Conservation (phyloP, 2,329 filamentous ascomycete genomes). For the Pseudofabraea citricarpa region DNA sequence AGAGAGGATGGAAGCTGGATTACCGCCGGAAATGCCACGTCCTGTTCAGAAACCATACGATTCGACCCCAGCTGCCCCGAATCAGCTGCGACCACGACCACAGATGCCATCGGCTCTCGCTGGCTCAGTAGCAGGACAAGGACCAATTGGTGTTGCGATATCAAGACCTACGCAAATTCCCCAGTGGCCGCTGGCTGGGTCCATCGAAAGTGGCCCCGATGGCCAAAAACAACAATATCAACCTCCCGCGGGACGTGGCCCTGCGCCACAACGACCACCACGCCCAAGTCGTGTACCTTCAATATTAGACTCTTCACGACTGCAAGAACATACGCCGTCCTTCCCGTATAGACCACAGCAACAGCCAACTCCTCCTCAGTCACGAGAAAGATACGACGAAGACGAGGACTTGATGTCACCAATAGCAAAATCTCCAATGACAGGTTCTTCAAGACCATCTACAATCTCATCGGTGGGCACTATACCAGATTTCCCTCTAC, state of each 20-base stretch:
- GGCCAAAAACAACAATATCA: constrained; percentile 35
- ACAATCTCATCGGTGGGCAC: constrained; percentile 49
- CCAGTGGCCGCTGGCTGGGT: constrained; percentile 47
- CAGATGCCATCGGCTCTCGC: constrained; percentile 17
- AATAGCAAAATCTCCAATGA: constrained; percentile 39
- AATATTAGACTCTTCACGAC: constrained; percentile 48
- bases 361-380: constrained; percentile 28
- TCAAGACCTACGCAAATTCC: constrained; percentile 43
- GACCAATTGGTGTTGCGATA: constrained; percentile 36
- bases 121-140: constrained; percentile 16
- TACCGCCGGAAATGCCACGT: constrained; percentile 23
- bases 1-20: constrained; percentile 44
- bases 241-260: constrained; percentile 44
- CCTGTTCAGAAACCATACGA: constrained; percentile 14
- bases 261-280: constrained; percentile 53
- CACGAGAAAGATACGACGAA: constrained; percentile 9
- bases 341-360: constrained; percentile 43
- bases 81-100: constrained; percentile 15
- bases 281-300: constrained; percentile 57
- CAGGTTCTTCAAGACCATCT: constrained; percentile 46
- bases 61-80: constrained; percentile 9
- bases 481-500: constrained; percentile 46
- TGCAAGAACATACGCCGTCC: constrained; percentile 51
- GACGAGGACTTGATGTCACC: constrained; percentile 24
- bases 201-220: constrained; percentile 13